Conservation (phyloP, 495 filamentous ascomycete genomes). For the Penicillium riverlandense region DNA sequence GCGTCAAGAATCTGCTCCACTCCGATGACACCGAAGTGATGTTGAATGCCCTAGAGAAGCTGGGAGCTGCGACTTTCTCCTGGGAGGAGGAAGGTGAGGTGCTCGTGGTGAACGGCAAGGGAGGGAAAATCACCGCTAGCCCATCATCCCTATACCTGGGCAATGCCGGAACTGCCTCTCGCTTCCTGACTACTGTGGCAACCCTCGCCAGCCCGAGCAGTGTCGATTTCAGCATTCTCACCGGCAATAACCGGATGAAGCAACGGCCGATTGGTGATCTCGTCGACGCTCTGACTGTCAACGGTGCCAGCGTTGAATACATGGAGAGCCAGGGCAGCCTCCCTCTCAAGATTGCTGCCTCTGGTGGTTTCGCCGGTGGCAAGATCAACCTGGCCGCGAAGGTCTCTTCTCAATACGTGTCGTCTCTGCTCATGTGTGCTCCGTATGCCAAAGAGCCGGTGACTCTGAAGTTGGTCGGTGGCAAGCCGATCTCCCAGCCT, state of each 20-base stretch:
- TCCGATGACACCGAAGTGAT: conserved; percentile 97
- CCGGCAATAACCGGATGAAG: conserved; percentile 96
- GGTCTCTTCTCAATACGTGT: conserved; percentile 95
- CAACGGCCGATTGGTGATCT: conserved; percentile 86
- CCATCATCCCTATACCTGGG: conserved; percentile 78
- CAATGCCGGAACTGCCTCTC: conserved; percentile 92
- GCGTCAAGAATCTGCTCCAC: conserved; percentile 85
- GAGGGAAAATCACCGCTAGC: conserved; percentile 74
- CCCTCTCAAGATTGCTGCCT: conserved; percentile 75
- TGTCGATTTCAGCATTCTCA: conserved; percentile 67
- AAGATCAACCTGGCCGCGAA: conserved; percentile 88
- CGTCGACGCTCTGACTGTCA: conserved; percentile 82
- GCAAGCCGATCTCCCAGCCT: conserved; percentile 90
- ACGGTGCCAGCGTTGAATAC: conserved; percentile 78
- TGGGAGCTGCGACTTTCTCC: conserved; percentile 84
- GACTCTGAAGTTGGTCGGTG: conserved; percentile 80
- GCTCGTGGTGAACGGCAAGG: conserved; percentile 83
- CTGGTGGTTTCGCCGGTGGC: conserved; percentile 82
- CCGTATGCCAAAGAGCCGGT: conserved; percentile 93
- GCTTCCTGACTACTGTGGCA: conserved; percentile 91
- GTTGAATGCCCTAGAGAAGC: conserved; percentile 75
- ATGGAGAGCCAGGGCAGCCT: conserved; percentile 70
- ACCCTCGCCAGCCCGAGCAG: conserved; percentile 65
- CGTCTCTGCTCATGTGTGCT: conserved; percentile 92
- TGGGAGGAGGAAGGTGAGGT: conserved; percentile 93